A percentile compares a stretch with the other conserved stretches of the same genome.
Conservation (phyloP, 2,329 filamentous ascomycete genomes). For the Parascedosporium putredinis region DNA sequence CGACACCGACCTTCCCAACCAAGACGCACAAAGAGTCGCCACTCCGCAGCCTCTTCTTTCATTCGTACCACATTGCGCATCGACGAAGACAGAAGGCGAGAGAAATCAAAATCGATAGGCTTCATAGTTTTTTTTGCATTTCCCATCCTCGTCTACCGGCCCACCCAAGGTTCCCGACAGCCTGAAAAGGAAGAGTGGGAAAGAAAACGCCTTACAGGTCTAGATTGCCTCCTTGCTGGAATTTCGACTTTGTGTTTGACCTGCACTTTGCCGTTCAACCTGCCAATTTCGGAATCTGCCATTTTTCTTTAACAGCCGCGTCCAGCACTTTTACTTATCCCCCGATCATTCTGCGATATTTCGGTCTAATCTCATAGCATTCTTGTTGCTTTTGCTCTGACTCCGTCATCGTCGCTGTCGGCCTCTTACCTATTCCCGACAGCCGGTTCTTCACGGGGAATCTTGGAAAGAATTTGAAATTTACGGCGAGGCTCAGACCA, state of each 20-base stretch:
- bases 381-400: neutral
- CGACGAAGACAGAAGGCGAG: neutral
- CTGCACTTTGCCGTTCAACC: too few species aligned
- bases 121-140: neutral
- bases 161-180: too few species aligned
- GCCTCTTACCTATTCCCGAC: slow-evolving; percentile 2
- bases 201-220: too few species aligned
- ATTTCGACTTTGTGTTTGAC: too few species aligned
- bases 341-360: neutral
- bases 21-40: neutral
- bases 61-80: neutral
- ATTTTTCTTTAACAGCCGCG: too few species aligned
- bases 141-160: neutral
- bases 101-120: neutral
- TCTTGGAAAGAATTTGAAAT: too few species aligned
- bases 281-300: neutral
- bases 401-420: neutral
- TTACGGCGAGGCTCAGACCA: neutral
- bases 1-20: neutral
- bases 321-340: neutral
- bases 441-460: neutral
- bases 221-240: too few species aligned
- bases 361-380: neutral
- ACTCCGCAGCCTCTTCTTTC: neutral
- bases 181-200: too few species aligned